A percentile compares a stretch with the other conserved stretches of the same genome.
Conservation (phyloP, 2,329 filamentous ascomycete species). For the Claviceps fusiformis region DNA sequence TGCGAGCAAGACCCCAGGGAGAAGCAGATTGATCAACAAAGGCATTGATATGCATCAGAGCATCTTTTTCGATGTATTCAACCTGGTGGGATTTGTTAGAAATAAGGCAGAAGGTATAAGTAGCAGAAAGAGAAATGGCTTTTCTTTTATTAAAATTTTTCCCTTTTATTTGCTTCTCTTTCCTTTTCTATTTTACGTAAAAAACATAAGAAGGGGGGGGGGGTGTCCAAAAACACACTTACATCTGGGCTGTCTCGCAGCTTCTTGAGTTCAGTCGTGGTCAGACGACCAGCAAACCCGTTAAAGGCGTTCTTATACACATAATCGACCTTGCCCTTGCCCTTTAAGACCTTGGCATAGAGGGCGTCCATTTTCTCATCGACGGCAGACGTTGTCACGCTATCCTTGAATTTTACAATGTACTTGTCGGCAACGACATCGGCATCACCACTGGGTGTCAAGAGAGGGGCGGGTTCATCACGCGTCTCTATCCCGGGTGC, state of each 20-base stretch:
- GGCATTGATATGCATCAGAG: conserved; percentile 12
- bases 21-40: conserved; percentile 10
- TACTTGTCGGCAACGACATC: conserved; percentile 15
- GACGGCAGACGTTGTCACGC: conserved; percentile 6
- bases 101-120: too few species aligned
- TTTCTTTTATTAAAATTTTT: too few species aligned
- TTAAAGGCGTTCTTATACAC: conserved; percentile 12
- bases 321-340: conserved; percentile 11
- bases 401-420: conserved; percentile 18
- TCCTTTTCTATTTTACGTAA: not conserved
- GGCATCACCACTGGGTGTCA: conserved; percentile 8
- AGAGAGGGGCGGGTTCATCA: conserved; percentile 14
- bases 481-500: conserved; percentile 12
- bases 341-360: conserved; percentile 7
- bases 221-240: not conserved
- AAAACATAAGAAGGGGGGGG: not conserved
- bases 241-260: conserved; percentile 14
- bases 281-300: conserved; percentile 14
- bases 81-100: conserved; percentile 10
- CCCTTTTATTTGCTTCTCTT: too few species aligned
- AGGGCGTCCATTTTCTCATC: conserved; percentile 8
- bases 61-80: conserved; percentile 25
- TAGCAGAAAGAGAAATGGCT: too few species aligned
- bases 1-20: conserved; percentile 18
- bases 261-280: conserved; percentile 9